Evolutionary conservation across 2,329 filamentous ascomycete genomes (phyloP).

Genomic region (Botryotinia calthae): DNA sequence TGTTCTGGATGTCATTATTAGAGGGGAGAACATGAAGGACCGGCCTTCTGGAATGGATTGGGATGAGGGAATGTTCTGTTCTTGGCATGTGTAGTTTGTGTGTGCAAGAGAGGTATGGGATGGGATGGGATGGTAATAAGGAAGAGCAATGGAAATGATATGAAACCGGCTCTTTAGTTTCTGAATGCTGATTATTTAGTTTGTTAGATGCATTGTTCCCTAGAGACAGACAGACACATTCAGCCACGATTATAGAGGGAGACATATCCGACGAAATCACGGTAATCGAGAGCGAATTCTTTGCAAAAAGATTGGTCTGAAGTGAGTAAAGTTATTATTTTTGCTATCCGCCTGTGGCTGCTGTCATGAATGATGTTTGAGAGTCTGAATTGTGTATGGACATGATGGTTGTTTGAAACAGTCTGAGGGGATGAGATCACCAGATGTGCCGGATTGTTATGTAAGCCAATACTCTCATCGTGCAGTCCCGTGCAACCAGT

Average conservation of each 20-base stretch:
- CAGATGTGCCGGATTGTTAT: too few species aligned
- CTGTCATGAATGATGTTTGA: constrained; percentile 9
- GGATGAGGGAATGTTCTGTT: not conserved
- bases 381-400: not conserved
- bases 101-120: not conserved
- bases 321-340: not conserved
- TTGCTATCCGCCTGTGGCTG: not conserved
- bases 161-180: not conserved
- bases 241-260: not conserved
- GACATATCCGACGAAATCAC: not conserved
- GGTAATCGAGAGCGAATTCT: not conserved
- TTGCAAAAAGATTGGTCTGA: not conserved
- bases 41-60: not conserved
- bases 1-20: not conserved
- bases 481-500: too few species aligned
- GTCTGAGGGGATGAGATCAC: not conserved
- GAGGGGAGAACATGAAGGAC: not conserved
- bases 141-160: not conserved
- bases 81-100: not conserved
- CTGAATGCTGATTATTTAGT: not conserved
- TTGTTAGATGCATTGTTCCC: not conserved
- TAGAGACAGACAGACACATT: not conserved
- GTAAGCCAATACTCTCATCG: not conserved
- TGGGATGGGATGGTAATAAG: not conserved
- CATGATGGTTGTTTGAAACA: not conserved